Evolutionary conservation across 345 rosid genomes (phyloP).

Genomic region (Ceriops tagal): DNA sequence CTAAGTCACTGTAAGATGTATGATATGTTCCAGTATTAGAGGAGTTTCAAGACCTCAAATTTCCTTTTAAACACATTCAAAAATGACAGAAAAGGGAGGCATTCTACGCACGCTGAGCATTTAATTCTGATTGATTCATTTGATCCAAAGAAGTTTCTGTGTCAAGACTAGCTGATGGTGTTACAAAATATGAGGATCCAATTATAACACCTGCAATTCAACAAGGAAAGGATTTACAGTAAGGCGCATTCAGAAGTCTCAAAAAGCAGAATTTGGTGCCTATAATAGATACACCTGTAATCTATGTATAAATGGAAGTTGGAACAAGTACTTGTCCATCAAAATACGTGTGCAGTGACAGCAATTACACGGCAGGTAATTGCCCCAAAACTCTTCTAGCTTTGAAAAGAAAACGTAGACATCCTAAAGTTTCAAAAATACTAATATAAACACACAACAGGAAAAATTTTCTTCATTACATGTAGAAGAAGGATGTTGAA

Average conservation of each 20-base stretch:
- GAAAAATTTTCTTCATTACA: neutral
- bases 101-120: conserved; percentile 56
- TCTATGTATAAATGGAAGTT: too few species aligned
- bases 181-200: conserved; percentile 64
- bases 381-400: too few species aligned
- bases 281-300: too few species aligned
- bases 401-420: too few species aligned
- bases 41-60: conserved; percentile 8
- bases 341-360: too few species aligned
- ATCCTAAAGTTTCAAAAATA: too few species aligned
- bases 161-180: conserved; percentile 65
- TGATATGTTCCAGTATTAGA: conserved; percentile 9
- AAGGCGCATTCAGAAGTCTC: too few species aligned
- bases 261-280: too few species aligned
- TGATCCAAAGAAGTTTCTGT: conserved; percentile 53
- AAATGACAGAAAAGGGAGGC: conserved; percentile 9
- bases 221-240: neutral
- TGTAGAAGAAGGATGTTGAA: neutral
- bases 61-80: conserved; percentile 5
- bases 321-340: too few species aligned
- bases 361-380: too few species aligned
- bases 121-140: conserved; percentile 59
- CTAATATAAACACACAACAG: neutral
- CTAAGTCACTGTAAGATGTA: neutral
- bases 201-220: conserved; percentile 48